Evolutionary conservation across 1,284 basidiomycete species (phyloP).

Genomic region (Psilocybe mexicana): DNA sequence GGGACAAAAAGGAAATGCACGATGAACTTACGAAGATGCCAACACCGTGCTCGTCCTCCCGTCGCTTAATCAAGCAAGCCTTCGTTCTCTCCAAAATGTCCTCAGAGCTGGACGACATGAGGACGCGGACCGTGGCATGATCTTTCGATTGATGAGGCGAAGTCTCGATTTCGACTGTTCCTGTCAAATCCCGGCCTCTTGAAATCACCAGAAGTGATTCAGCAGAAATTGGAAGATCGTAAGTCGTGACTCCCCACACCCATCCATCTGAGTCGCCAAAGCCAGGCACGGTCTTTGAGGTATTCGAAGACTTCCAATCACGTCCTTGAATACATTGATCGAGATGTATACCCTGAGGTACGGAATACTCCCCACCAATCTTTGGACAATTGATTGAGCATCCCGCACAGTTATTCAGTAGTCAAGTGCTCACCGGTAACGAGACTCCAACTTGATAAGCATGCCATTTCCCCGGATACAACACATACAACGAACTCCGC

Average conservation of each 20-base stretch:
- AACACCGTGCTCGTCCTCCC: conserved; percentile 32
- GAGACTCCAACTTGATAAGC: neutral
- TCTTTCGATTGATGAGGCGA: conserved; percentile 28
- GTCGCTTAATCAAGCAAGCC: conserved; percentile 35
- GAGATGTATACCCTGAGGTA: conserved; percentile 15
- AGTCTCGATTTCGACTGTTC: conserved; percentile 29
- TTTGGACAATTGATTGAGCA: neutral
- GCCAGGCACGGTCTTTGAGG: neutral
- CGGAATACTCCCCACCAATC: conserved; percentile 9
- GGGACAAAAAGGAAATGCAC: neutral
- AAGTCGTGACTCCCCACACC: conserved; percentile 6
- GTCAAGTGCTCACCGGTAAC: too few relatives aligned
- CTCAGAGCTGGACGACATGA: conserved; percentile 29
- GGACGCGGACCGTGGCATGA: conserved; percentile 32
- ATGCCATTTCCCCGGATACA: neutral
- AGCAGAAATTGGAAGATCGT: conserved; percentile 37
- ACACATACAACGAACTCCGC: neutral
- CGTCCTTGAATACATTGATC: conserved; percentile 14
- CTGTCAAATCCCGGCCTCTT: conserved; percentile 32
- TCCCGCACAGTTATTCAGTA: neutral
- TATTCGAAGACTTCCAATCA: conserved; percentile 1
- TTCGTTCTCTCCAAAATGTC: conserved; percentile 31
- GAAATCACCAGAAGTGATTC: conserved; percentile 41
- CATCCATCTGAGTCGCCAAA: neutral
- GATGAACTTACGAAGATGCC: conserved; percentile 40